phyloP scores from a whole-genome alignment of 768 basidiomycete genomes.

The Calocera cornea region DNA sequence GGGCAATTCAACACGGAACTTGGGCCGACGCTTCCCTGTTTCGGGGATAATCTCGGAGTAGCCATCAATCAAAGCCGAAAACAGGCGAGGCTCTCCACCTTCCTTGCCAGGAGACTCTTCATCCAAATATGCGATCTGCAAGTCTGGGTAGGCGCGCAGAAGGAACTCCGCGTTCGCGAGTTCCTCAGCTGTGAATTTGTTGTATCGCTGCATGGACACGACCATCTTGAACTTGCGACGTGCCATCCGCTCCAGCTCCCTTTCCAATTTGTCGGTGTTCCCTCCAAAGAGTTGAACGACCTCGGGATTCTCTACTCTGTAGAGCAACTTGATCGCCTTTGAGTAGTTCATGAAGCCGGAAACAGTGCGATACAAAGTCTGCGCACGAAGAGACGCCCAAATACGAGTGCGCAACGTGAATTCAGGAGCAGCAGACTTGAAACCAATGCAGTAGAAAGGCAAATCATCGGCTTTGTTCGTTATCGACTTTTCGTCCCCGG shows the following conservation, averaged over 20 bases:
- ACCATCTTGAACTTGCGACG: slow-evolving; percentile 98
- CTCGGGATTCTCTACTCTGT: slow-evolving; percentile 98
- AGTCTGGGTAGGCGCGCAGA: slow-evolving; percentile 91
- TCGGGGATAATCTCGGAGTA: slow-evolving; percentile 91
- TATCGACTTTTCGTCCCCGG: slow-evolving; percentile 59
- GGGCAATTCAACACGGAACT: slow-evolving; percentile 96
- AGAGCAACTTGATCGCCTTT: slow-evolving; percentile 98
- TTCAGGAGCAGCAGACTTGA: slow-evolving; percentile 97
- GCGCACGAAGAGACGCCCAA: slow-evolving; percentile 96
- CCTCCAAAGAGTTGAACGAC: slow-evolving; percentile 95
- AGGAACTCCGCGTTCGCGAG: slow-evolving; percentile 98
- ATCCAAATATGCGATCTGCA: slow-evolving; percentile 96
- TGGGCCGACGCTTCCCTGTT: slow-evolving; percentile 77
- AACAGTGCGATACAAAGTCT: slow-evolving; percentile 95
- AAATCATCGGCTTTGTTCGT: slow-evolving; percentile 73
- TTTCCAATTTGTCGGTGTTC: slow-evolving; percentile 91
- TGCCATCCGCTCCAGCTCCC: slow-evolving; percentile 94
- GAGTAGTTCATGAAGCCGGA: slow-evolving; percentile 99
- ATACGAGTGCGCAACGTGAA: slow-evolving; percentile 97
- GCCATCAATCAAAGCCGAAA: slow-evolving; percentile 92
- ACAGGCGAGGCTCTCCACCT: slow-evolving; percentile 87
- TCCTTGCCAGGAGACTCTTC: slow-evolving; percentile 90
- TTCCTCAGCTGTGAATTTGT: slow-evolving; percentile 99
- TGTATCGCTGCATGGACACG: slow-evolving; percentile 98
- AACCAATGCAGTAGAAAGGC: slow-evolving; percentile 96